Percentiles rank a stretch among this genome's conserved stretches.
These are phyloP conservation scores for Rhizophlyctis rosea DNA, from an alignment of 192 early-diverging fungal genomes.

Conservation along the genomic window DNA sequence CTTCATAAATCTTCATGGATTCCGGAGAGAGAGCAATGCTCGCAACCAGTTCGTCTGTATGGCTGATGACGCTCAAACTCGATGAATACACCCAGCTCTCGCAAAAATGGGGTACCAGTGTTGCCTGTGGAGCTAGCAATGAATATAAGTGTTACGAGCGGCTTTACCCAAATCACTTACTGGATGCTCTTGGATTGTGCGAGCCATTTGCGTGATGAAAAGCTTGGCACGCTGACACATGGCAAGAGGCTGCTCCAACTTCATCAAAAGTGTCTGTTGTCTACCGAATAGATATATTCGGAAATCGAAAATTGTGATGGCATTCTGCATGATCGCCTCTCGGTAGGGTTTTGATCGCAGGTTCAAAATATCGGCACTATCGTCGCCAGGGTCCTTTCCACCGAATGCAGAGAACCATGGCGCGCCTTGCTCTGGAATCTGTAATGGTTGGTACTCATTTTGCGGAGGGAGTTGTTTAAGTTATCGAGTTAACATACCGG, in stretches of 20 bases:
- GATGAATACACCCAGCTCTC: conserved; percentile 81
- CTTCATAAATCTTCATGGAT: conserved; percentile 59
- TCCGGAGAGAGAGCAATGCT: conserved; percentile 39
- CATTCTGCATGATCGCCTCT: conserved; percentile 85
- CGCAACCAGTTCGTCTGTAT: conserved; percentile 73
- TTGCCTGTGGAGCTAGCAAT: conserved; percentile 46
- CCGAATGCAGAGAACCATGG: conserved; percentile 96
- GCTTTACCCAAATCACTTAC: conserved; percentile 27
- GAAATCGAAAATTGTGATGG: conserved; percentile 93
- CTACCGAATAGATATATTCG: conserved; percentile 91
- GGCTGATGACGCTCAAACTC: conserved; percentile 70
- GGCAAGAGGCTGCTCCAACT: conserved; percentile 61
- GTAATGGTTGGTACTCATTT: not conserved
- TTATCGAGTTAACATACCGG: conserved; percentile 44
- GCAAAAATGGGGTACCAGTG: conserved; percentile 55
- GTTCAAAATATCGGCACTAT: conserved; percentile 79
- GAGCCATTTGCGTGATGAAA: conserved; percentile 71
- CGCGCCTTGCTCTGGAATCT: conserved; percentile 59
- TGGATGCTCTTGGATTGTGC: conserved; percentile 68
- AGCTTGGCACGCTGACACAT: conserved; percentile 67
- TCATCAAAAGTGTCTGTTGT: conserved; percentile 78
- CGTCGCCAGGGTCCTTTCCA: conserved; percentile 79
- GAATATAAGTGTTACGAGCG: not conserved
- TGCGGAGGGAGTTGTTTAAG: not conserved
- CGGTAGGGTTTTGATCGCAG: conserved; percentile 77